A percentile compares a stretch with the other conserved stretches of the same genome.
phyloP scores from a whole-genome alignment of 2,329 filamentous ascomycete genomes.

The Teratosphaeria pseudoeucalypti region DNA sequence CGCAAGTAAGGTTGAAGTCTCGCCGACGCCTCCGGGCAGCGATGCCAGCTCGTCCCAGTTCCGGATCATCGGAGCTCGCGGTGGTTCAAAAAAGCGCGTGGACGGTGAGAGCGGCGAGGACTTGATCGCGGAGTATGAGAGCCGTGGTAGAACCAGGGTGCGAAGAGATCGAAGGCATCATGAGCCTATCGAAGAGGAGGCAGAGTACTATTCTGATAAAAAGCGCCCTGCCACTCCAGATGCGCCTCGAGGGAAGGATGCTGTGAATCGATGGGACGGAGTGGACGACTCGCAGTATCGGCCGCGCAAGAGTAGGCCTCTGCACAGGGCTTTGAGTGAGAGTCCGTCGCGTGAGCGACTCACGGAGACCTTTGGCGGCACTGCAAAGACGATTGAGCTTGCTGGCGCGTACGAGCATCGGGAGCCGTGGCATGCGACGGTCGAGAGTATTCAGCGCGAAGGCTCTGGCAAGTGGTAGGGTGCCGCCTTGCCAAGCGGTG shows the following conservation, averaged over 20 bases:
- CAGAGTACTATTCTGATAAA: slow-evolving; percentile 4
- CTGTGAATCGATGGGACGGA: not conserved
- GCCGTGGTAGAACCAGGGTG: slow-evolving; percentile 11
- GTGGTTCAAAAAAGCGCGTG: slow-evolving; percentile 1
- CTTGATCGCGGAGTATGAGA: slow-evolving; percentile 14
- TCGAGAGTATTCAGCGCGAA: slow-evolving; percentile 3
- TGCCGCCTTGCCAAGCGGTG: not conserved
- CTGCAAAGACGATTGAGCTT: slow-evolving; percentile 4
- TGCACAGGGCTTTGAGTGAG: slow-evolving; percentile 16
- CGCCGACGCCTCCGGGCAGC: slow-evolving; percentile 22
- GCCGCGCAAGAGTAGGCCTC: slow-evolving; percentile 4
- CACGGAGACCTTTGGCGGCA: not conserved
- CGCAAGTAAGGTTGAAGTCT: slow-evolving; percentile 23
- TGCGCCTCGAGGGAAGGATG: not conserved
- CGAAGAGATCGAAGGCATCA: not conserved
- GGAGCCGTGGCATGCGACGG: slow-evolving; percentile 5
- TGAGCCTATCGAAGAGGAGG: slow-evolving; percentile 1
- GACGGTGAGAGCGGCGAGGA: slow-evolving; percentile 11
- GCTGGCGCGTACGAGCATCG: slow-evolving; percentile 14
- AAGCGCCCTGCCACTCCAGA: not conserved
- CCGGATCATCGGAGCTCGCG: slow-evolving; percentile 8
- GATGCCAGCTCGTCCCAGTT: slow-evolving; percentile 20
- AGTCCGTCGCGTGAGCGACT: slow-evolving; percentile 20
- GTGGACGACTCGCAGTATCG: not conserved
- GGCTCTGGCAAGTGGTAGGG: slow-evolving; percentile 1